These are phyloP conservation scores for Gyromitra esculenta DNA, from an alignment of 2,329 filamentous ascomycete genomes.

Conservation along the genomic window DNA sequence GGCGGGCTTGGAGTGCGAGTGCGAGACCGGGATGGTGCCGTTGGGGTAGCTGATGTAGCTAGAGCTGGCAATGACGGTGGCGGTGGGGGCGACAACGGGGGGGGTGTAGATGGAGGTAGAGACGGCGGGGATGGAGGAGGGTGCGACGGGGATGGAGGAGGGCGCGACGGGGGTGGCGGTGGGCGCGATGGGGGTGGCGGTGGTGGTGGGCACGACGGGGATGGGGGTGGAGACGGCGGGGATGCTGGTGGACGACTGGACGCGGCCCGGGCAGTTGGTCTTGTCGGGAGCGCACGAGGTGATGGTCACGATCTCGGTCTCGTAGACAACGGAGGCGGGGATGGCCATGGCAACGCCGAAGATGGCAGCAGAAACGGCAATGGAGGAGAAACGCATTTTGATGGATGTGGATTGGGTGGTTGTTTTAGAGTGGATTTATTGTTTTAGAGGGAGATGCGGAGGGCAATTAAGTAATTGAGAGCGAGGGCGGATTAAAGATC, in stretches of 20 bases:
- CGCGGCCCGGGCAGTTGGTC: conserved; percentile 69
- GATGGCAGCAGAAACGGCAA: conserved; percentile 63
- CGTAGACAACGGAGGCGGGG: conserved; percentile 66
- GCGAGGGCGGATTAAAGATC: conserved; percentile 38
- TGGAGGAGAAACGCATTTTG: conserved; percentile 71
- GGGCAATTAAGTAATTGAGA: conserved; percentile 21
- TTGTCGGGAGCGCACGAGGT: conserved; percentile 71
- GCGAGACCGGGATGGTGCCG: conserved; percentile 5
- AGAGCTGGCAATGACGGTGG: conserved; percentile 53
- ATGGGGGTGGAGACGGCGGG: conserved; percentile 57
- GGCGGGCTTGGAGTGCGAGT: neutral
- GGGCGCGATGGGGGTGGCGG: conserved; percentile 57
- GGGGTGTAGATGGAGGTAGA: conserved; percentile 60
- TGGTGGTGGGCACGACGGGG: conserved; percentile 58
- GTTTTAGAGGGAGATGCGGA: conserved; percentile 15
- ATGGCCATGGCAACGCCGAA: conserved; percentile 65
- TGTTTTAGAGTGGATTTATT: conserved; percentile 19
- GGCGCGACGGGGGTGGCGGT: conserved; percentile 58
- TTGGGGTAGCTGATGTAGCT: conserved; percentile 20
- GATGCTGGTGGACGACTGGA: conserved; percentile 55
- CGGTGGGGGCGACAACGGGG: conserved; percentile 60
- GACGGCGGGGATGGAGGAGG: conserved; percentile 58
- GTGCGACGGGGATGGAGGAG: conserved; percentile 57
- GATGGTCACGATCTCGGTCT: conserved; percentile 70
- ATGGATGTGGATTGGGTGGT: conserved; percentile 57